These are phyloP conservation scores for Schrenkiella parvula DNA, from an alignment of 345 rosid genomes.

Conservation along the genomic window DNA sequence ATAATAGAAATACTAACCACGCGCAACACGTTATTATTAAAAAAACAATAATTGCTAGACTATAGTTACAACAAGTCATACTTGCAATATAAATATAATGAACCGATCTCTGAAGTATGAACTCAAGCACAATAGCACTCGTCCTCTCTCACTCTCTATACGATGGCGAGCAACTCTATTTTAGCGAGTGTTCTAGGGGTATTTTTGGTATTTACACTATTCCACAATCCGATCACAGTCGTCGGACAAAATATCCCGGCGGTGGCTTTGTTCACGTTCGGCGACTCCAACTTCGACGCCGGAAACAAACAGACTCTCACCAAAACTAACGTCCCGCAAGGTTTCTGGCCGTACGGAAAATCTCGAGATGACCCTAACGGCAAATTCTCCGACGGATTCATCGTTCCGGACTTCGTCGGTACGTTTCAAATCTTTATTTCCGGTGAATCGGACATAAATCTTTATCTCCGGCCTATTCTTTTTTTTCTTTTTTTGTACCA, in stretches of 20 bases:
- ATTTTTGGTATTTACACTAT: not conserved
- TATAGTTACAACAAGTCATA: not conserved
- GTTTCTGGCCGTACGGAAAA: constrained; percentile 34
- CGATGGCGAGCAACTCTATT: not conserved
- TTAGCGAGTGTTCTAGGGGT: constrained; percentile 8
- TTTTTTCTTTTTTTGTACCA: no score
- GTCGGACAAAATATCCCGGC: constrained; percentile 9
- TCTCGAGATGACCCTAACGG: constrained; percentile 30
- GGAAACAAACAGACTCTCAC: constrained; percentile 26
- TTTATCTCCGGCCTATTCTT: no score
- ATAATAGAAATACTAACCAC: not conserved
- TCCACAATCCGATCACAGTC: constrained; percentile 6
- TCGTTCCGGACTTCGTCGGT: constrained; percentile 26
- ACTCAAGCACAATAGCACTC: not conserved
- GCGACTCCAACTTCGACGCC: constrained; percentile 31
- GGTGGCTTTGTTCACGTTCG: constrained; percentile 25
- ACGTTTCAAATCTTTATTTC: not conserved
- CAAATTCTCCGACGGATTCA: constrained; percentile 25
- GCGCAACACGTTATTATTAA: not conserved
- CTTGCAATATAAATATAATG: not conserved
- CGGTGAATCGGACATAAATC: not conserved
- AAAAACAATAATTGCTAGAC: not conserved
- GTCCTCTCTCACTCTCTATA: not conserved
- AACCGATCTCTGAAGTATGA: not conserved
- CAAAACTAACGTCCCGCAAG: not conserved